Evolutionary conservation across 1,284 basidiomycete genomes (phyloP).

Genomic region (Pseudozyma pruni): DNA sequence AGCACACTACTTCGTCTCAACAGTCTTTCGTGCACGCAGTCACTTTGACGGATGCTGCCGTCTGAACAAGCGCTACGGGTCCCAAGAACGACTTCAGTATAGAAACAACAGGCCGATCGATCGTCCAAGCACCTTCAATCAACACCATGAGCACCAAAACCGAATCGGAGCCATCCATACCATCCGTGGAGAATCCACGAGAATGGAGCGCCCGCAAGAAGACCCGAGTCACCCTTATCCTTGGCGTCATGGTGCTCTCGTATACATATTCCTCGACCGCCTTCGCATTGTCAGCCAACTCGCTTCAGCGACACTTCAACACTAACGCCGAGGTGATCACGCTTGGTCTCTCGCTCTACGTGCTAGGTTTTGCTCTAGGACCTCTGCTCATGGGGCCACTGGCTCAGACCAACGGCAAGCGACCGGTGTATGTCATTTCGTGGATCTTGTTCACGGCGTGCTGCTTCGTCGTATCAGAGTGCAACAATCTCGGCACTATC

Average conservation of each 20-base stretch:
- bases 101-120: not conserved
- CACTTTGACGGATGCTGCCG: too few relatives aligned
- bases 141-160: slow-evolving; percentile 1
- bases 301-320: slow-evolving; percentile 24
- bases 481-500: slow-evolving; percentile 56
- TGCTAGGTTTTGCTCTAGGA: slow-evolving; percentile 35
- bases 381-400: slow-evolving; percentile 43
- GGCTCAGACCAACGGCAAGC: slow-evolving; percentile 37
- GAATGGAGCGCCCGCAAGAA: slow-evolving; percentile 36
- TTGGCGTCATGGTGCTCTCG: slow-evolving; percentile 35
- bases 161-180: slow-evolving; percentile 1
- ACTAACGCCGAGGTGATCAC: slow-evolving; percentile 34
- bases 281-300: slow-evolving; percentile 27
- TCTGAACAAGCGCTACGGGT: too few relatives aligned
- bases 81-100: too few relatives aligned
- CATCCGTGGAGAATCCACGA: slow-evolving; percentile 32
- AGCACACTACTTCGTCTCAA: too few relatives aligned
- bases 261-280: slow-evolving; percentile 43
- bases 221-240: slow-evolving; percentile 28
- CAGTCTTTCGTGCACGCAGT: too few relatives aligned
- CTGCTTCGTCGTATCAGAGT: slow-evolving; percentile 56
- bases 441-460: slow-evolving; percentile 43
- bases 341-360: slow-evolving; percentile 36
- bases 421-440: slow-evolving; percentile 40
- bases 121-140: not conserved